Evolutionary conservation across 2,329 filamentous ascomycete species (phyloP).

Genomic region (Aspergillus hortae): DNA sequence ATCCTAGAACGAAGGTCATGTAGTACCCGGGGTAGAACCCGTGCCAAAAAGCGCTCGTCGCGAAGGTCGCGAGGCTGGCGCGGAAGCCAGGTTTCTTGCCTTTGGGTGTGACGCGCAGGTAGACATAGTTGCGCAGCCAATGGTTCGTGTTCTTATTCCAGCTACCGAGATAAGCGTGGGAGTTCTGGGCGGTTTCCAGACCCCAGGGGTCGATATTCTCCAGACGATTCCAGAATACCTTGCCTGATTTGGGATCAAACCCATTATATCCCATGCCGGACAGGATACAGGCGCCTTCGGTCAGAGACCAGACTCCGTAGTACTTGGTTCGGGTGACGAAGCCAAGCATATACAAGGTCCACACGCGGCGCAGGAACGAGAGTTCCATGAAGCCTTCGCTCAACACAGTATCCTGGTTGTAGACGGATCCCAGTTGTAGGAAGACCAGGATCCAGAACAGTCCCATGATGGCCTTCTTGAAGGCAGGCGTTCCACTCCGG

Average conservation of each 20-base stretch:
- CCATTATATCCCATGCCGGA: conserved; percentile 93
- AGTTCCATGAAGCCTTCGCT: conserved; percentile 64
- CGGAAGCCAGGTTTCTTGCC: conserved; percentile 96
- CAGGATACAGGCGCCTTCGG: conserved; percentile 91
- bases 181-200: conserved; percentile 89
- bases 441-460: conserved; percentile 77
- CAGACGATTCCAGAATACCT: conserved; percentile 83
- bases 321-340: conserved; percentile 85
- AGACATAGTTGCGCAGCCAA: conserved; percentile 95
- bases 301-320: conserved; percentile 91
- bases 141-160: conserved; percentile 99
- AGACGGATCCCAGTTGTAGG: conserved; percentile 67
- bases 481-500: conserved; percentile 80
- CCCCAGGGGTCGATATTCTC: conserved; percentile 84
- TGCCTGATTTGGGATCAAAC: conserved; percentile 77
- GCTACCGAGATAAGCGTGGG: conserved; percentile 81
- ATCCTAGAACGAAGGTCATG: conserved; percentile 80
- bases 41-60: conserved; percentile 94
- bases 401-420: conserved; percentile 61
- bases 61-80: conserved; percentile 89
- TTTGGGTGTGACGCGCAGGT: conserved; percentile 87
- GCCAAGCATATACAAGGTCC: conserved; percentile 77
- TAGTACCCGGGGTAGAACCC: conserved; percentile 98
- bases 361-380: conserved; percentile 68
- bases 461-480: conserved; percentile 69